Base-by-base conservation (phyloP, 768 basidiomycete genomes). In the Boletus patriciae region DNA sequence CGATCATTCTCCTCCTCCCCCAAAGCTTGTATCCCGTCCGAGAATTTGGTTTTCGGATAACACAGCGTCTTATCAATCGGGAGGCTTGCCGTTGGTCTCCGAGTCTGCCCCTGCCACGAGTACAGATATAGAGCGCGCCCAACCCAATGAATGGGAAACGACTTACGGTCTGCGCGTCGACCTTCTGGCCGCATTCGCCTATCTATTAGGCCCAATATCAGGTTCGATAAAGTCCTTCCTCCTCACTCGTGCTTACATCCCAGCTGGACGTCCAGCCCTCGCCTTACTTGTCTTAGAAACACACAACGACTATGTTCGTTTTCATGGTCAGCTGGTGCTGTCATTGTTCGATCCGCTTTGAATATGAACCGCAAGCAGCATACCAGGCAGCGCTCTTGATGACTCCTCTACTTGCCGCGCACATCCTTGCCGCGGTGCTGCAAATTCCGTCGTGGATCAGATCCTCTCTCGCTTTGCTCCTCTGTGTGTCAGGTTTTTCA, bases 321-420 rank as follows among this genome's bases (percentile, higher is more conserved):
- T 90, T 68, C 88, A 90, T 67, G 86, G 88, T 88, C 50, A 64
- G 81, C 66, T 16, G 36, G 51, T 37, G 8, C n/a, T 27, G 42
- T 50, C 44, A 31, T 44, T 52, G 33, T 37, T 52, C 48, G 51
- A 47, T 61, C 46, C 50, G 4, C 31, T 40, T 51, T 52, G 50
- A 45, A 52, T 46, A n/a, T 59, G 48, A n/a, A 51, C 52, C 37
- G 19, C 46, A 33, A 57, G 21, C 66, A 92, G 90, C 87, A 31
- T 91, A 91, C 66, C 90, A 91, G 72, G 88, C 88, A 12, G 88
- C 87, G 5, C 76, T 92, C 13, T 70, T 89, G 42, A 83, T 83
- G 6, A 83, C 83, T 0, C 88, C 89, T 7, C 70, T 89, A 11
- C 63, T 88, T 34, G 46, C 83, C 25, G 58, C 86, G 34, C 76